Percentiles rank a stretch among this genome's conserved stretches.
These are phyloP conservation scores for Aspergillus baeticus DNA, from an alignment of 495 filamentous ascomycete species.

Conservation along the genomic window DNA sequence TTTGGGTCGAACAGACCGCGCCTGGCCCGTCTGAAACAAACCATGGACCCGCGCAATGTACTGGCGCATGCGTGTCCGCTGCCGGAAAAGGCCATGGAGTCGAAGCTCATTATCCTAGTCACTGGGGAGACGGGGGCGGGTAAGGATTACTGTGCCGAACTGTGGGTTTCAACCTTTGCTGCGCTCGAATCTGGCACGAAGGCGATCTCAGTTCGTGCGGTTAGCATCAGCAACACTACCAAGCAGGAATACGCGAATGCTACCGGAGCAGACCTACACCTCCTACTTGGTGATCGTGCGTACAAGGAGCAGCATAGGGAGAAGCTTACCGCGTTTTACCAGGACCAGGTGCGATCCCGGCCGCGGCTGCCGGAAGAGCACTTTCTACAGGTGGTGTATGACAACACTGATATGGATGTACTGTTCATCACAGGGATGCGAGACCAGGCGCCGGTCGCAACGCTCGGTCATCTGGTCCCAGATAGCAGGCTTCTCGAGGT, in stretches of 20 bases:
- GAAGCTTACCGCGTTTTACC: constrained; percentile 54
- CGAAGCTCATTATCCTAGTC: constrained; percentile 57
- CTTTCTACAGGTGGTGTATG: constrained; percentile 35
- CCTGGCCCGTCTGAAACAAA: constrained; percentile 53
- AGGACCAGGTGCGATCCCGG: constrained; percentile 43
- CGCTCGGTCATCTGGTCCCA: constrained; percentile 56
- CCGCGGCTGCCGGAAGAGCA: constrained; percentile 47
- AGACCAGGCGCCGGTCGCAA: constrained; percentile 58
- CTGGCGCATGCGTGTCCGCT: constrained; percentile 57
- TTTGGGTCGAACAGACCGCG: constrained; percentile 55
- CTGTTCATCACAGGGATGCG: constrained; percentile 67
- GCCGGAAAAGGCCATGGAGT: constrained; percentile 34
- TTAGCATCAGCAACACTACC: constrained; percentile 60
- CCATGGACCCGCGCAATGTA: constrained; percentile 50
- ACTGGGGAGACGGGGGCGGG: constrained; percentile 58
- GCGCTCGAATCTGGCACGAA: constrained; percentile 25
- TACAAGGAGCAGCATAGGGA: constrained; percentile 64
- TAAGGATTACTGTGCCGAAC: constrained; percentile 60
- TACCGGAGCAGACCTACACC: constrained; percentile 48
- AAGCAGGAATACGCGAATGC: constrained; percentile 59
- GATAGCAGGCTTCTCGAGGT: constrained; percentile 55
- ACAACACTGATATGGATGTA: constrained; percentile 49
- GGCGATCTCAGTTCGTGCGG: constrained; percentile 40
- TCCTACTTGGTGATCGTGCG: constrained; percentile 50
- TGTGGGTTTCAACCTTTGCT: constrained; percentile 50